Percentiles rank a stretch among this genome's conserved stretches.
Evolutionary conservation across 345 rosid species (phyloP).

Genomic region (Citrus unshiu): DNA sequence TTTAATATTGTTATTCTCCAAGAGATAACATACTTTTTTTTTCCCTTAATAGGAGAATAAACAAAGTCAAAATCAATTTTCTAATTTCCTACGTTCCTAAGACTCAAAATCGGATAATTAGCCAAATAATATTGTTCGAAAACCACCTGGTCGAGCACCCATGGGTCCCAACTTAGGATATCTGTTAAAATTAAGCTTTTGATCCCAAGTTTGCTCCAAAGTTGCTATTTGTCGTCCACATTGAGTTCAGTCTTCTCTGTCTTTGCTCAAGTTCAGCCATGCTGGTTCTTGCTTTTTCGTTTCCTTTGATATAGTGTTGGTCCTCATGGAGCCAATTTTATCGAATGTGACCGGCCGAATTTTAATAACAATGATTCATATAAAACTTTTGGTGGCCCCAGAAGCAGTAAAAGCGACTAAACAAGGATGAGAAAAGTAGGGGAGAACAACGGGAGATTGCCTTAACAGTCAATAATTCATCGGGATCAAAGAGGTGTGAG

Average conservation of each 20-base stretch:
- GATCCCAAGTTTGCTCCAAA: neutral
- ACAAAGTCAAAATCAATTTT: too few relatives aligned
- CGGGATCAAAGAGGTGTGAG: conserved; percentile 93
- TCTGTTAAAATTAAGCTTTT: neutral
- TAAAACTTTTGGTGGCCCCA: neutral
- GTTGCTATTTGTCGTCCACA: conserved; percentile 39
- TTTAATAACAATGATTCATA: neutral
- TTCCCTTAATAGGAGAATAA: too few relatives aligned
- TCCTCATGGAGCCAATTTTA: conserved; percentile 85
- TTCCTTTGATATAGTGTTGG: conserved; percentile 89
- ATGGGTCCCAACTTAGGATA: conserved; percentile 13
- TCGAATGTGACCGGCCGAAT: conserved; percentile 78
- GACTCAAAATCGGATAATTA: too few relatives aligned
- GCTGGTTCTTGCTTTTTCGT: conserved; percentile 97
- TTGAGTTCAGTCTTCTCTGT: conserved; percentile 69
- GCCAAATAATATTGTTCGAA: too few relatives aligned
- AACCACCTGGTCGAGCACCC: neutral
- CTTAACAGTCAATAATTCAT: conserved; percentile 83
- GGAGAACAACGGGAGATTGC: neutral
- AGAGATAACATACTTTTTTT: too few relatives aligned
- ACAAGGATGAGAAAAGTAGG: neutral
- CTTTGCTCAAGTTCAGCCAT: conserved; percentile 96
- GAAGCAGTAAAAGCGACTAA: neutral
- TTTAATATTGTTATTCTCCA: too few relatives aligned
- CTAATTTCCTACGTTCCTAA: too few relatives aligned